Evolutionary conservation across 495 filamentous ascomycete genomes (phyloP), one percentile per base, ranked within the genome.

Genomic region (Talaromyces proteolyticus): DNA sequence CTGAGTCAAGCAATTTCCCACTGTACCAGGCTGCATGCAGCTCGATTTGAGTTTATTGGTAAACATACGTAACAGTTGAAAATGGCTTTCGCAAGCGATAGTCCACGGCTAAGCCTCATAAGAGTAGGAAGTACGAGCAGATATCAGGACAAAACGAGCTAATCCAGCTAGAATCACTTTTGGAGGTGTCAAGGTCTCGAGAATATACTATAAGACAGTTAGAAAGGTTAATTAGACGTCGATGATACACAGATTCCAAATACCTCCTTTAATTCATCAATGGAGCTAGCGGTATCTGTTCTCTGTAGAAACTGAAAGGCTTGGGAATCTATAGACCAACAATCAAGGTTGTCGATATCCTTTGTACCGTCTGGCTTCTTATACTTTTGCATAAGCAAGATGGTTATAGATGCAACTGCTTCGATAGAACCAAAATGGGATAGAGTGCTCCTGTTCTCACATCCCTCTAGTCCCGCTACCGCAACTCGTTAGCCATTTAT

Each of bases 301-400:
- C 24, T 42, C 1, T 48, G 58, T 18, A 67, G 60, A 48, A 67
- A 63, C 6, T 24, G 44, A 42, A 68, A 44, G 20, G 57, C 52
- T 37, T 62, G 47, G 4, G 55, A 64, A 21, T 64, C 53, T 16
- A 58, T 54, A 50, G 57, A 61, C 59, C 54, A 66, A 20, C 60
- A 53, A 53, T 63, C 24, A 26, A 65, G 22, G 56, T 68, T 53
- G 47, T 67, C 62, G 4, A 71, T 42, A 1, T 62, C 62, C 14
- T 63, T 55, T 17, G 59, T 49, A 10, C 60, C 58, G 51, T 66
- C 62, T 6, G 66, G 60, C 53, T 69, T 71, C 19, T 34, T 44
- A 54, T 65, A 69, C 46, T 65, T 68, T 56, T 69, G 55, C 58
- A 71, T 71, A 11, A 67, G 44, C 56, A 63, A 59, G 59, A 64